Base-by-base conservation (phyloP, 306 rosid species). In the Dalbergia oliveri region DNA sequence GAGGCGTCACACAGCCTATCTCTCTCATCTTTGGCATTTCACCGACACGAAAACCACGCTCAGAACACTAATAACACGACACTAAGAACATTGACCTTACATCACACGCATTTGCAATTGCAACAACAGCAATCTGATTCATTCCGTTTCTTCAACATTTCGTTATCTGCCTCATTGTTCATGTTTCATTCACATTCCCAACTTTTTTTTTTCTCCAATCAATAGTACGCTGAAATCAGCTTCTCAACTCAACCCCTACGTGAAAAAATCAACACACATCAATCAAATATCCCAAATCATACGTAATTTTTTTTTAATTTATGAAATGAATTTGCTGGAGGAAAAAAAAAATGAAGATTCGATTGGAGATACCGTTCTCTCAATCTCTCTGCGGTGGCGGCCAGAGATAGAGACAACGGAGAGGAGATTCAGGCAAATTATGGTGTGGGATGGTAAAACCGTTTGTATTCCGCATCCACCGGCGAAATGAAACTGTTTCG, bases 351-450 rank as follows among this genome's bases (percentile, higher is more conserved):
- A 8, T 0, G 47, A 14, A 50, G 51, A 73, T 41, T 65, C 5
- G 2, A 9, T 18, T 43, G n/a, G 49, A 4, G 67, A 58, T 67
- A 79, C 84, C 87, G 84, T 83, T 70, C n/a, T 61, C 31, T 68
- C 77, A 16, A 65, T 47, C 81, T 66, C 67, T 56, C 62, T 66
- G 79, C 4, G 53, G 37, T 54, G 60, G 72, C 67, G 71, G 75
- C 75, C 68, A 65, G 87, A 76, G 81, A 80, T 19, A 58, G 73
- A 76, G 89, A 82, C 6, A 83, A 78, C 76, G 77, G 79, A 75
- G 69, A 18, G 72, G 61, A 57, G 72, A 70, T 64, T 43, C 9
- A 26, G 60, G 79, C 43, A 4, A 23, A 45, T 21, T 47, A 35
- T 58, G 21, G 47, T 50, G 60, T 61, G 71, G 34, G 73, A 66